These are phyloP conservation scores for Ganoderma sinense DNA, from an alignment of 1,284 basidiomycete species.

Conservation along the genomic window DNA sequence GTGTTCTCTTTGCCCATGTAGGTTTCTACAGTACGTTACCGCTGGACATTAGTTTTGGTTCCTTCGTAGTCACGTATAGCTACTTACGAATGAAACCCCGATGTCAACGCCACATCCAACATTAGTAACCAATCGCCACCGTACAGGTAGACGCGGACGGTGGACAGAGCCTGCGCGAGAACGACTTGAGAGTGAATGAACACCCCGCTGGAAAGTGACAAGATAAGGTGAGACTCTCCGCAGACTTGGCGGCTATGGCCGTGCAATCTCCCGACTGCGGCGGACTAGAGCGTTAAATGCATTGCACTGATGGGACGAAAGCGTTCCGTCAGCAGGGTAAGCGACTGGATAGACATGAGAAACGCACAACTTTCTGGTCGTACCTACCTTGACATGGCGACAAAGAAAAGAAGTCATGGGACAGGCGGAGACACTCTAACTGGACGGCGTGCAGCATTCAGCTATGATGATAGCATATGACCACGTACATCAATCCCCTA, in stretches of 20 bases:
- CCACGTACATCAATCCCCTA: neutral
- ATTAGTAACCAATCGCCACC: too few species aligned
- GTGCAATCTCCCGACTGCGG: neutral
- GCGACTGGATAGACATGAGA: neutral
- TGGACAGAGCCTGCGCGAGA: too few species aligned
- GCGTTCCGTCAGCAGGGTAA: neutral
- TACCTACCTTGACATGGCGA: neutral
- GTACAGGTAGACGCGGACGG: too few species aligned
- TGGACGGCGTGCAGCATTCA: neutral
- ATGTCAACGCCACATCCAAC: too few species aligned
- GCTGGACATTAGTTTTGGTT: neutral
- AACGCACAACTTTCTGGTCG: neutral
- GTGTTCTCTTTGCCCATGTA: neutral
- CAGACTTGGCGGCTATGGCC: neutral
- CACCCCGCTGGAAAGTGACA: neutral
- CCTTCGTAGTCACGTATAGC: neutral
- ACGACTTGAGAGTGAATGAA: neutral
- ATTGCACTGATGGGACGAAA: neutral
- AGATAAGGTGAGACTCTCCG: neutral
- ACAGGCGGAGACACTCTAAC: neutral
- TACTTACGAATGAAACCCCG: neutral
- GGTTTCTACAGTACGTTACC: neutral
- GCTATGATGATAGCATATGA: neutral
- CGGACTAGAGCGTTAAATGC: neutral
- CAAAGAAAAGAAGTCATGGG: neutral